These are phyloP conservation scores for Wickerhamiella spandovensis DNA, from an alignment of 805 yeast genomes.

Conservation along the genomic window DNA sequence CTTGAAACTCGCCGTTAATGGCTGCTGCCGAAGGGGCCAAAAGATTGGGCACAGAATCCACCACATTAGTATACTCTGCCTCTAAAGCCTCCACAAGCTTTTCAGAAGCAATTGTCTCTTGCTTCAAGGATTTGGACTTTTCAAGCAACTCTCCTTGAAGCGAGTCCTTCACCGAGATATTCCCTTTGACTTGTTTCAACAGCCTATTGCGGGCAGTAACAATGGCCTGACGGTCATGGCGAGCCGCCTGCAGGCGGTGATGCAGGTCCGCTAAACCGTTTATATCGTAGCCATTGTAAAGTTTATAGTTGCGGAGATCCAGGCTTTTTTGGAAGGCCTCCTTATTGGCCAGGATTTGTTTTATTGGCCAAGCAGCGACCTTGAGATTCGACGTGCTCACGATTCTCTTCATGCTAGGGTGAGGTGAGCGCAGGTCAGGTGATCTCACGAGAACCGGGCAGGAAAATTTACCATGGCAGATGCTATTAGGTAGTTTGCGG, in stretches of 20 bases:
- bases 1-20: conserved; percentile 12
- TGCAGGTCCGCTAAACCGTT: conserved; percentile 18
- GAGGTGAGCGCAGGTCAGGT: neutral
- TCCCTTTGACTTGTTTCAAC: conserved; percentile 7
- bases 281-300: conserved; percentile 11
- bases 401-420: conserved; percentile 1
- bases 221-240: conserved; percentile 8
- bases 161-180: conserved; percentile 6
- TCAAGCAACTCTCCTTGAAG: conserved; percentile 14
- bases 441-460: neutral
- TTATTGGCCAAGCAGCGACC: conserved; percentile 15
- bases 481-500: neutral
- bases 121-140: conserved; percentile 13
- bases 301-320: conserved; percentile 14
- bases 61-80: conserved; percentile 6
- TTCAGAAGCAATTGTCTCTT: conserved; percentile 11
- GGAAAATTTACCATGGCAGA: neutral
- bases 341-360: conserved; percentile 11
- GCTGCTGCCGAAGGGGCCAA: conserved; percentile 15
- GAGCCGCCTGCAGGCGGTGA: conserved; percentile 11
- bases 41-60: conserved; percentile 24
- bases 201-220: conserved; percentile 15
- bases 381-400: conserved; percentile 12
- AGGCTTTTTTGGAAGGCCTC: conserved; percentile 17
- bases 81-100: conserved; percentile 6